Percentiles rank a stretch among this genome's conserved stretches.
phyloP scores from a whole-genome alignment of 2,329 filamentous ascomycete genomes.

The Neopestalotiopsis clavispora region DNA sequence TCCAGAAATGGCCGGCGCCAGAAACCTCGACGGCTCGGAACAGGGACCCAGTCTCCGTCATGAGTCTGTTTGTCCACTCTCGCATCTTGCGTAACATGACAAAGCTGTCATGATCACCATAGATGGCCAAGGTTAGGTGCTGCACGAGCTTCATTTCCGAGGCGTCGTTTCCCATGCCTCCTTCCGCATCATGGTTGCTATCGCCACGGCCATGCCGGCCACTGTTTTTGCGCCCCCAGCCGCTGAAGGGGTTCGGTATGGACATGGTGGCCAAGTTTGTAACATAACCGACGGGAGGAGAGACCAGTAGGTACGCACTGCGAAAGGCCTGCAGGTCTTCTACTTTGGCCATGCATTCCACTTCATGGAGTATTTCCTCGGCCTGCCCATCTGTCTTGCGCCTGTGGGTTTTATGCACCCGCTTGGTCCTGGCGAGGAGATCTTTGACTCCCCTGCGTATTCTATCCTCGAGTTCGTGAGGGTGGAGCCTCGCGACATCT shows the following conservation, averaged over 20 bases:
- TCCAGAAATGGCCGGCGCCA: constrained; percentile 68
- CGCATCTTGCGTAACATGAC: constrained; percentile 68
- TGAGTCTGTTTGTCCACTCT: constrained; percentile 66
- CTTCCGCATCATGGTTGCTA: background rate
- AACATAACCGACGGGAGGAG: constrained; percentile 66
- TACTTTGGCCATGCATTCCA: constrained; percentile 33
- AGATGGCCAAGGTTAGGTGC: constrained; percentile 71
- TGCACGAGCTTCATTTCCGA: constrained; percentile 61
- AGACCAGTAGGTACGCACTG: constrained; percentile 68
- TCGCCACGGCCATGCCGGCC: constrained; percentile 18
- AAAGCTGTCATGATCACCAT: constrained; percentile 77
- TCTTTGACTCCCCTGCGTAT: constrained; percentile 54
- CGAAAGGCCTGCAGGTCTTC: constrained; percentile 41
- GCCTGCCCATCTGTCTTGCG: constrained; percentile 20
- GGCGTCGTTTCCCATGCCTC: constrained; percentile 12
- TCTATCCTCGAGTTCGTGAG: constrained; percentile 52
- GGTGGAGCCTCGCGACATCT: constrained; percentile 42
- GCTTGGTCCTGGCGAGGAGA: constrained; percentile 47
- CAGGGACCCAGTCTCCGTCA: constrained; percentile 43
- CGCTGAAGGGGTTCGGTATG: constrained; percentile 40
- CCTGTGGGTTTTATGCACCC: constrained; percentile 29
- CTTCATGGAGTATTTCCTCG: constrained; percentile 24
- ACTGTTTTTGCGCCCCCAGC: constrained; percentile 25
- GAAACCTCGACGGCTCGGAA: constrained; percentile 55
- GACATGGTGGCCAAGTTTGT: constrained; percentile 68